Evolutionary conservation across 768 basidiomycete species (phyloP), one percentile per base, ranked within the genome.

Genomic region (Pisolithus orientalis): DNA sequence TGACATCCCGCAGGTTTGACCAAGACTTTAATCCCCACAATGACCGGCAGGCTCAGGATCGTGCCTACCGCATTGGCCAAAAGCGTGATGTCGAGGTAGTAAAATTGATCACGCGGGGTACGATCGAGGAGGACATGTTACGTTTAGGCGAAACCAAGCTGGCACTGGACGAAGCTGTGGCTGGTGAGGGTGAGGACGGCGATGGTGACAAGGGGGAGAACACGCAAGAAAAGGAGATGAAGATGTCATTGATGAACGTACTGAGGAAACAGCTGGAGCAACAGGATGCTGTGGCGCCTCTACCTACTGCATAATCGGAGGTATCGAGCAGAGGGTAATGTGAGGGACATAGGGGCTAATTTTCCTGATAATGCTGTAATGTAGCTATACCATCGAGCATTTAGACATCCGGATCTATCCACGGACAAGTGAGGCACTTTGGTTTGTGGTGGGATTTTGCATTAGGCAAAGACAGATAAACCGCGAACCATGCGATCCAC

Each of bases 11-110:
- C 53, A 89, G 87, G 82, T 96, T 94, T 64, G 95, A 99, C 65
- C 94, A 95, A 64, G 95, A 98, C 66, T 99, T 97, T 71, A 98
- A 98, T 66, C 90, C 90, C 4, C 90, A 93, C 71, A 99, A 99
- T 66, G 96, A 98, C 70, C 83, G 88, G 55, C 96, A 99, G 71
- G 96, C 96, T 1, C 93, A 95, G 54, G 96, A 99, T 68, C 84
- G 96, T 32, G 94, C 94, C 25, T 98, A 97, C 69, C 87, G 96
- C 27, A 96, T 99, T 57, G 95, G 93, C 24, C 94, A 96, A 68
- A 92, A 90, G 65, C 83, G 85, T 47, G 85, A 95, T 57, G 95
- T 98, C 9, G 92, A 95, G 31, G 92, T 98, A 6, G 82, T 97
- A 63, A 96, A 95, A 65, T 77, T 98, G 10, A 92, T 98, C 58